A percentile compares a stretch with the other conserved stretches of the same genome.
These are phyloP conservation scores for Arachis hypogaea DNA, from an alignment of 306 rosid genomes.

Conservation along the genomic window DNA sequence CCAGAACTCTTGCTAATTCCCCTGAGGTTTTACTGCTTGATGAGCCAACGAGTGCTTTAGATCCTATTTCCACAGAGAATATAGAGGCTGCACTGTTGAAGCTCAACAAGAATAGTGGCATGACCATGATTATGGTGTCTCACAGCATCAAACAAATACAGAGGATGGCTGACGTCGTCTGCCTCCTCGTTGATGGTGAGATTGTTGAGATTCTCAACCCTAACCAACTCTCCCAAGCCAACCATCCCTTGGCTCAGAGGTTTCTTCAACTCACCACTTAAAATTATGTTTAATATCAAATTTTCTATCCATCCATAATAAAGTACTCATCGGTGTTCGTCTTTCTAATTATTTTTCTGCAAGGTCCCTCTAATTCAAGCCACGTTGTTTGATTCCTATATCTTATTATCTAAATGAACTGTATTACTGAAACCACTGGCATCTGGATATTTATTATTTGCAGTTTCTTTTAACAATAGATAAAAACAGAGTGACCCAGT, in stretches of 20 bases:
- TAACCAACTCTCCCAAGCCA: slow-evolving; percentile 66
- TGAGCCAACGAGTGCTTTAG: slow-evolving; percentile 94
- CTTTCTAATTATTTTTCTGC: too few species aligned
- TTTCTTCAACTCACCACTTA: slow-evolving; percentile 80
- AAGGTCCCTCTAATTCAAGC: too few species aligned
- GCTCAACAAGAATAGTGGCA: slow-evolving; percentile 70
- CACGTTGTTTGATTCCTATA: too few species aligned
- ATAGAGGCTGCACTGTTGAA: slow-evolving; percentile 79
- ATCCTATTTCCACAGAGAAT: slow-evolving; percentile 89
- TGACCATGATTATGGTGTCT: slow-evolving; percentile 82
- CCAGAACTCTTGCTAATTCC: slow-evolving; percentile 84
- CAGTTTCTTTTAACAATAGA: too few species aligned
- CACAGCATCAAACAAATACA: slow-evolving; percentile 91
- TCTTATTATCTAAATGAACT: too few species aligned
- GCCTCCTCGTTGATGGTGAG: slow-evolving; percentile 82
- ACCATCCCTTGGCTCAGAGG: slow-evolving; percentile 85
- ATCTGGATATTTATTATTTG: too few species aligned
- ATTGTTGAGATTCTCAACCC: slow-evolving; percentile 77
- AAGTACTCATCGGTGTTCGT: too few species aligned
- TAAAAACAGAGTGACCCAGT: too few species aligned
- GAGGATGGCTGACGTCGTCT: slow-evolving; percentile 82
- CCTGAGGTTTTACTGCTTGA: slow-evolving; percentile 93
- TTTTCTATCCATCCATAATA: too few species aligned
- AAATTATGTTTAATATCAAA: too few species aligned
- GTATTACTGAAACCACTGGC: too few species aligned